These are phyloP conservation scores for Suhomyces wounanorum DNA, from an alignment of 1,139 yeast species.

Conservation along the genomic window DNA sequence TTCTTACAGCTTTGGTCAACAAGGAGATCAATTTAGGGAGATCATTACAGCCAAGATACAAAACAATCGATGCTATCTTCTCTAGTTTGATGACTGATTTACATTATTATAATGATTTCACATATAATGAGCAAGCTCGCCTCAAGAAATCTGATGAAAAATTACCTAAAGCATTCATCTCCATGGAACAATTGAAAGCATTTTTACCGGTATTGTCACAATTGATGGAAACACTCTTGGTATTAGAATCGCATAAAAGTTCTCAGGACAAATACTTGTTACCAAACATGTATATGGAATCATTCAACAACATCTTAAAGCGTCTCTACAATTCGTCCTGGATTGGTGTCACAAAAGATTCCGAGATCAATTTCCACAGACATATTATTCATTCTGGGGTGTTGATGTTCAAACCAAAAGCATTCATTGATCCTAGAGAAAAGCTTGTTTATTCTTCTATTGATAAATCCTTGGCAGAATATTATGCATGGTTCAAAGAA, in stretches of 20 bases:
- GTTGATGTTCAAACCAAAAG: constrained; percentile 31
- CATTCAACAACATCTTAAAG: constrained; percentile 28
- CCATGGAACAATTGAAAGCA: constrained; percentile 24
- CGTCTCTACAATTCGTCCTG: constrained; percentile 30
- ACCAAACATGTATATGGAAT: constrained; percentile 26
- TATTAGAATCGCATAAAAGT: constrained; percentile 20
- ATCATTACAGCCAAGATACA: constrained; percentile 24
- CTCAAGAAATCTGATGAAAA: constrained; percentile 8
- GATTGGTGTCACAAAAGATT: constrained; percentile 22
- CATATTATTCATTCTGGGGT: constrained; percentile 34
- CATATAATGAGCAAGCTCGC: constrained; percentile 24
- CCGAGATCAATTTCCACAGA: constrained; percentile 25
- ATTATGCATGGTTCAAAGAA: constrained; percentile 23
- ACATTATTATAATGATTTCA: constrained; percentile 37
- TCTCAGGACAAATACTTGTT: constrained; percentile 17
- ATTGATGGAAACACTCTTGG: constrained; percentile 27
- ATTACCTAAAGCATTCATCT: constrained; percentile 24
- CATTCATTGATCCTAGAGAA: constrained; percentile 24
- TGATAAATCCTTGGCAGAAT: constrained; percentile 24
- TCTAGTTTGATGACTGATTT: constrained; percentile 37
- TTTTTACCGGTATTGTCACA: constrained; percentile 19
- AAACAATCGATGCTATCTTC: constrained; percentile 34
- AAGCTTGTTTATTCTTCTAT: constrained; percentile 23
- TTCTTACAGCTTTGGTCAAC: constrained; percentile 26
- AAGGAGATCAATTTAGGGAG: constrained; percentile 20